Percentiles rank a stretch among this genome's conserved stretches.
Evolutionary conservation across 2,329 filamentous ascomycete species (phyloP).

Genomic region (Scopulariopsis brevicaulis): DNA sequence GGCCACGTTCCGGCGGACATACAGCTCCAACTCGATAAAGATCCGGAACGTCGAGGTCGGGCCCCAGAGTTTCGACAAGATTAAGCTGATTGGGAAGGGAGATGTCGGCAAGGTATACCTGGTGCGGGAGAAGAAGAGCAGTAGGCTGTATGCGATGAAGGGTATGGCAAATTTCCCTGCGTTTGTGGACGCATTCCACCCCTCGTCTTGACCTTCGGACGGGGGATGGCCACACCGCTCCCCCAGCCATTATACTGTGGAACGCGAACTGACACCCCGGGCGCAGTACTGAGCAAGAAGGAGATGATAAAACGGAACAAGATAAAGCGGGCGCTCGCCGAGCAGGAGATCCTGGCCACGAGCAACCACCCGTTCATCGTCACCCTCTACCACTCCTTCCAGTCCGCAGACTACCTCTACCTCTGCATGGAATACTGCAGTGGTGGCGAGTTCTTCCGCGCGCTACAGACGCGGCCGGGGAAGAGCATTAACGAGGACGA

Average conservation of each 20-base stretch:
- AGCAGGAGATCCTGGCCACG: slow-evolving; percentile 95
- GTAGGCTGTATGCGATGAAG: slow-evolving; percentile 95
- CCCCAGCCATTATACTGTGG: background rate
- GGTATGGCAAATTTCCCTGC: slow-evolving; percentile 41
- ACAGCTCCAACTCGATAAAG: slow-evolving; percentile 99
- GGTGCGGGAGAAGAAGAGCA: slow-evolving; percentile 95
- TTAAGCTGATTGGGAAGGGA: slow-evolving; percentile 97
- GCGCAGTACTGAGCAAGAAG: slow-evolving; percentile 88
- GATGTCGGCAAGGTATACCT: slow-evolving; percentile 98
- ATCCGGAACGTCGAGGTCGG: slow-evolving; percentile 94
- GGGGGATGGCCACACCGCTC: background rate
- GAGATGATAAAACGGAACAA: slow-evolving; percentile 99
- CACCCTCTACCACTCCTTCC: slow-evolving; percentile 96
- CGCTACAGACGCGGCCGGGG: slow-evolving; percentile 87
- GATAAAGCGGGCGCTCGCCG: slow-evolving; percentile 94
- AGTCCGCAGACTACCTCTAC: slow-evolving; percentile 96
- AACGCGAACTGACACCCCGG: slow-evolving; percentile 21
- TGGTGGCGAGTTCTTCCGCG: slow-evolving; percentile 95
- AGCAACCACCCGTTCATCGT: slow-evolving; percentile 99
- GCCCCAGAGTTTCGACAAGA: slow-evolving; percentile 95
- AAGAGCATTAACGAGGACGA: slow-evolving; percentile 97
- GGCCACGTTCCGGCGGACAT: slow-evolving; percentile 81
- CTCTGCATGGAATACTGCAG: slow-evolving; percentile 99
- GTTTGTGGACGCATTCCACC: background rate
- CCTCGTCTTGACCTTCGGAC: background rate